A percentile compares a stretch with the other conserved stretches of the same genome.
Conservation (phyloP, 805 yeast genomes). For the Torulaspora maleeae region DNA sequence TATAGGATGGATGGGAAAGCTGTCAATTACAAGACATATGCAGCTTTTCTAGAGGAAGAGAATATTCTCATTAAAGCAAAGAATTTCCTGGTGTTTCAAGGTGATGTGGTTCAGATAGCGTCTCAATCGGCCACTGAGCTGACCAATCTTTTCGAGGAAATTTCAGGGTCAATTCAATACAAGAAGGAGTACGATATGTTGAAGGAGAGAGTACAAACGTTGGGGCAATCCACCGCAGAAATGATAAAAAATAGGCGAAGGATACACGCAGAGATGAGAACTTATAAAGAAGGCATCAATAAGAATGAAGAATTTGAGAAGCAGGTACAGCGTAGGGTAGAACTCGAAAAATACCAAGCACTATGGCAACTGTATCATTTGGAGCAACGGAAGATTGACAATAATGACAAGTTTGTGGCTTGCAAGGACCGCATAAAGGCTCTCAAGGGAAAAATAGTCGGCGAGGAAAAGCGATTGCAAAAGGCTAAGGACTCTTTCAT, state of each 20-base stretch:
- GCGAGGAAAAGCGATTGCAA: slow-evolving; percentile 39
- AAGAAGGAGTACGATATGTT: slow-evolving; percentile 62
- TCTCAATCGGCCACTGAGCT: slow-evolving; percentile 76
- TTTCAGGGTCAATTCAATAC: slow-evolving; percentile 74
- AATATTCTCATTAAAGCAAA: slow-evolving; percentile 83
- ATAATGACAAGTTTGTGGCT: slow-evolving; percentile 25
- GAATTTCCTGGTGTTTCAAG: slow-evolving; percentile 92
- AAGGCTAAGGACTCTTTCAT: slow-evolving; percentile 43
- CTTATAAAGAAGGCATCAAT: slow-evolving; percentile 66
- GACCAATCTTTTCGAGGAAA: slow-evolving; percentile 67
- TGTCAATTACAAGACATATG: slow-evolving; percentile 62
- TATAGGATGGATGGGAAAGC: slow-evolving; percentile 59
- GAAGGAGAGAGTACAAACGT: slow-evolving; percentile 58
- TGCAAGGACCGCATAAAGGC: slow-evolving; percentile 31
- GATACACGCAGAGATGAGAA: slow-evolving; percentile 67
- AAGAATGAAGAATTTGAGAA: slow-evolving; percentile 66
- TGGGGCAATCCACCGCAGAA: slow-evolving; percentile 58
- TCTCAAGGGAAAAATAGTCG: slow-evolving; percentile 34
- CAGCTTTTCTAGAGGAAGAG: slow-evolving; percentile 62
- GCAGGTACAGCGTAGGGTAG: slow-evolving; percentile 46
- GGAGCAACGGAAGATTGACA: slow-evolving; percentile 36
- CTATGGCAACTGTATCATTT: slow-evolving; percentile 65
- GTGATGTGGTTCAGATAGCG: slow-evolving; percentile 92
- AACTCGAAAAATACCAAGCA: slow-evolving; percentile 46
- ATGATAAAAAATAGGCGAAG: slow-evolving; percentile 66